Evolutionary conservation across 768 basidiomycete genomes (phyloP).

Genomic region (Suillus luteus): DNA sequence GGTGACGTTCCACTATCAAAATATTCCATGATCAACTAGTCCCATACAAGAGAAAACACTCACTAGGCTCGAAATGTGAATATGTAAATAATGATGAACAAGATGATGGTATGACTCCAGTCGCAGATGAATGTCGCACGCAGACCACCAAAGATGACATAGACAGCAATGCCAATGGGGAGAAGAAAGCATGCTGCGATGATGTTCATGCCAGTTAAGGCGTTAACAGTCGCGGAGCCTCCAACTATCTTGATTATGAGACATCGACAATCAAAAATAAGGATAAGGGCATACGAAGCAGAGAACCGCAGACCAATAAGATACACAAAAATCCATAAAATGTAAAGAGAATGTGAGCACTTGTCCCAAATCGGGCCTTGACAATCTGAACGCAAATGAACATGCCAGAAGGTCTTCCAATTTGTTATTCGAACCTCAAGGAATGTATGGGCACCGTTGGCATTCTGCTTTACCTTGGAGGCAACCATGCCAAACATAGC

Average conservation of each 20-base stretch:
- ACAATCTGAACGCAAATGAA: conserved; percentile 40
- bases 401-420: neutral
- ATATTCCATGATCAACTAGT: conserved; percentile 9
- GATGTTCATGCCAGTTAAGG: conserved; percentile 47
- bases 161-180: conserved; percentile 47
- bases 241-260: conserved; percentile 33
- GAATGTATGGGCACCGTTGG: conserved; percentile 58
- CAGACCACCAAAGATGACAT: conserved; percentile 44
- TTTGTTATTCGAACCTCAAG: conserved; percentile 40
- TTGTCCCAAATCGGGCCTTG: conserved; percentile 48
- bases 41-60: conserved; percentile 13
- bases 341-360: conserved; percentile 49
- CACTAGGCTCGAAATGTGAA: conserved; percentile 38
- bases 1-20: conserved; percentile 37
- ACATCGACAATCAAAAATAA: neutral
- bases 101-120: conserved; percentile 47
- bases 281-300: conserved; percentile 41
- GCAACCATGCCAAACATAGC: conserved; percentile 55
- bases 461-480: conserved; percentile 60
- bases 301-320: conserved; percentile 50
- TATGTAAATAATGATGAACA: conserved; percentile 42
- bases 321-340: conserved; percentile 55
- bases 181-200: conserved; percentile 47
- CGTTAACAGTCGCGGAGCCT: conserved; percentile 47
- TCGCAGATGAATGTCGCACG: conserved; percentile 48